A percentile compares a stretch with the other conserved stretches of the same genome.
Conservation (phyloP, 225 moss, liverwort and hornwort genomes). For the Physcomitrellopsis africana region DNA sequence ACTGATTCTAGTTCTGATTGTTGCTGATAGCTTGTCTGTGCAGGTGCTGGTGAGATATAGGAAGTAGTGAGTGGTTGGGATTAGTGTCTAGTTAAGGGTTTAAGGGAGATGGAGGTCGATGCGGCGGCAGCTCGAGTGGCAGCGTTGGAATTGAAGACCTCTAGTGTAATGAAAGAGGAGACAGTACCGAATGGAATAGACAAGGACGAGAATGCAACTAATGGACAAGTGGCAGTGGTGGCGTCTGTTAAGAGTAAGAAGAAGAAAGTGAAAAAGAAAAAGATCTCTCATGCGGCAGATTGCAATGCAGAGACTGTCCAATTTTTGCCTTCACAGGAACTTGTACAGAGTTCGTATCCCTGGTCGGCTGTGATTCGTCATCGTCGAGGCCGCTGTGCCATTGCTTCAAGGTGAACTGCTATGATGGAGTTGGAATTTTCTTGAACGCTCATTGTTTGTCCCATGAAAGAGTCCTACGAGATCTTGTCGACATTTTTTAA, state of each 20-base stretch:
- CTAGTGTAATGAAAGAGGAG: slow-evolving; percentile 5
- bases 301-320: slow-evolving; percentile 25
- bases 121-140: slow-evolving; percentile 24
- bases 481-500: neutral
- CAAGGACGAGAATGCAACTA: slow-evolving; percentile 5
- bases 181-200: neutral
- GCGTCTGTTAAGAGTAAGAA: slow-evolving; percentile 49
- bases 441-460: slow-evolving; percentile 8
- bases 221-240: slow-evolving; percentile 18
- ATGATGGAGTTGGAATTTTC: neutral
- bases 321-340: slow-evolving; percentile 61
- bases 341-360: slow-evolving; percentile 68
- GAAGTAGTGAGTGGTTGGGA: neutral
- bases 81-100: slow-evolving; percentile 4
- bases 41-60: neutral
- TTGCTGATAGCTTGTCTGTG: neutral
- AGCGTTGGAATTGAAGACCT: slow-evolving; percentile 22
- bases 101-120: slow-evolving; percentile 36
- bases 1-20: slow-evolving; percentile 8
- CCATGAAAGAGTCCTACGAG: neutral
- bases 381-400: slow-evolving; percentile 69
- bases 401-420: slow-evolving; percentile 62
- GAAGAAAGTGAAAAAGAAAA: slow-evolving; percentile 56
- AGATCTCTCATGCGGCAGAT: slow-evolving; percentile 31
- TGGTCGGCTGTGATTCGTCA: slow-evolving; percentile 58